Conservation (phyloP, 2,329 filamentous ascomycete species). For the Fusarium sp. region DNA sequence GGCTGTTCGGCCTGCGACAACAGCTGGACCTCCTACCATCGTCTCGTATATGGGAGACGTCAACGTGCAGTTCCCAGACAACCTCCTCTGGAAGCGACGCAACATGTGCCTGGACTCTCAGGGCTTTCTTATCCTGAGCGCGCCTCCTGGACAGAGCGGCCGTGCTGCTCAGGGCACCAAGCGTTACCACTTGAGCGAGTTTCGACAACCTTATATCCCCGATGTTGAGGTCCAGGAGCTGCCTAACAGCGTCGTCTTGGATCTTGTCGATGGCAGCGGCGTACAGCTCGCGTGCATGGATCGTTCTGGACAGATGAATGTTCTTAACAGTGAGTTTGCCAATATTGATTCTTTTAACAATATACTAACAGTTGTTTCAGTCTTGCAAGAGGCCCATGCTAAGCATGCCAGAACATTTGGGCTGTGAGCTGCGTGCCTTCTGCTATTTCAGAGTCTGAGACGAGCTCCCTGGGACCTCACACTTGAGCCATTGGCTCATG, state of each 20-base stretch:
- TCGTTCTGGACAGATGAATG: constrained; percentile 65
- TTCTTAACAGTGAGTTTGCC: constrained; percentile 63
- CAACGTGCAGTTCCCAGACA: constrained; percentile 97
- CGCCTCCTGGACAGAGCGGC: constrained; percentile 66
- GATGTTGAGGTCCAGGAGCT: constrained; percentile 94
- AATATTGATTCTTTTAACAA: not conserved
- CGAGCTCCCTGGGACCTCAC: constrained; percentile 4
- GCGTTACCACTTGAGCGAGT: constrained; percentile 87
- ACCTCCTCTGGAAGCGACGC: constrained; percentile 93
- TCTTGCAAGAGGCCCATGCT: constrained; percentile 52
- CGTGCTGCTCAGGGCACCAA: constrained; percentile 65
- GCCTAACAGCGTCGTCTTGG: constrained; percentile 80
- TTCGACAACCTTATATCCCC: constrained; percentile 80
- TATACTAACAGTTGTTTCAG: constrained; percentile 39
- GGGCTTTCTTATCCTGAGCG: constrained; percentile 83
- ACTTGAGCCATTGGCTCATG: constrained; percentile 10
- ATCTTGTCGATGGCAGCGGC: constrained; percentile 69
- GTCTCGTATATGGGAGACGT: constrained; percentile 84
- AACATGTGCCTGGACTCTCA: constrained; percentile 86
- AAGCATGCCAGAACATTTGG: constrained; percentile 49
- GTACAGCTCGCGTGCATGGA: constrained; percentile 74
- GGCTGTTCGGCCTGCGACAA: constrained; percentile 46
- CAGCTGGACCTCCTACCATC: constrained; percentile 54
- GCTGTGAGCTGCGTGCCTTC: constrained; percentile 38
- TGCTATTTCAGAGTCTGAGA: constrained; percentile 2